Evolutionary conservation across 176 grass and related monocot genomes (phyloP).

Genomic region (Carex scoparia): DNA sequence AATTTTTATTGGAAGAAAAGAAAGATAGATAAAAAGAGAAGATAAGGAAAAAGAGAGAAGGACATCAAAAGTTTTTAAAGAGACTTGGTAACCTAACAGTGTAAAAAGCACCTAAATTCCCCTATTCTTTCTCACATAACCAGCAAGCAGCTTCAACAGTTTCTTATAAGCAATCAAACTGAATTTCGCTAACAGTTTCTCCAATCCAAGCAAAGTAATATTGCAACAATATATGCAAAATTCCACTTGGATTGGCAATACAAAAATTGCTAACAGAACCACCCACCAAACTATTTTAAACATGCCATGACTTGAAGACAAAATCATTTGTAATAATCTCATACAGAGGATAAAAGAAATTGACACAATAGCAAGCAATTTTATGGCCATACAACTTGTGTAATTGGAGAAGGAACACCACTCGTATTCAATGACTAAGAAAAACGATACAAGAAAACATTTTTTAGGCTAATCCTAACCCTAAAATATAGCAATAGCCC

Average conservation of each 20-base stretch:
- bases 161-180: not conserved
- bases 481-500: too few relatives aligned
- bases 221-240: not conserved
- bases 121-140: not conserved
- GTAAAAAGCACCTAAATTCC: constrained; percentile 12
- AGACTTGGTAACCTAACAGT: not conserved
- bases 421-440: too few relatives aligned
- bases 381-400: too few relatives aligned
- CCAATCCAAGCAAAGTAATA: constrained; percentile 1
- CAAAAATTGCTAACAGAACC: constrained; percentile 6
- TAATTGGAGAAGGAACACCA: too few relatives aligned
- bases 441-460: too few relatives aligned
- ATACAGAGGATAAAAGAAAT: too few relatives aligned
- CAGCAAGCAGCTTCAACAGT: not conserved
- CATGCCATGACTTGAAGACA: not conserved
- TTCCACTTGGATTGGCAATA: not conserved
- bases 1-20: constrained; percentile 5
- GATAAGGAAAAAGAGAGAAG: not conserved
- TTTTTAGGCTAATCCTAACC: too few relatives aligned
- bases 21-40: not conserved
- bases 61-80: not conserved
- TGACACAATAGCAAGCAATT: too few relatives aligned
- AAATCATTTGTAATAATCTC: too few relatives aligned
- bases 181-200: not conserved
- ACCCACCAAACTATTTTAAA: not conserved